Evolutionary conservation across 495 filamentous ascomycete genomes (phyloP).

Genomic region (Articulospora tetracladia): DNA sequence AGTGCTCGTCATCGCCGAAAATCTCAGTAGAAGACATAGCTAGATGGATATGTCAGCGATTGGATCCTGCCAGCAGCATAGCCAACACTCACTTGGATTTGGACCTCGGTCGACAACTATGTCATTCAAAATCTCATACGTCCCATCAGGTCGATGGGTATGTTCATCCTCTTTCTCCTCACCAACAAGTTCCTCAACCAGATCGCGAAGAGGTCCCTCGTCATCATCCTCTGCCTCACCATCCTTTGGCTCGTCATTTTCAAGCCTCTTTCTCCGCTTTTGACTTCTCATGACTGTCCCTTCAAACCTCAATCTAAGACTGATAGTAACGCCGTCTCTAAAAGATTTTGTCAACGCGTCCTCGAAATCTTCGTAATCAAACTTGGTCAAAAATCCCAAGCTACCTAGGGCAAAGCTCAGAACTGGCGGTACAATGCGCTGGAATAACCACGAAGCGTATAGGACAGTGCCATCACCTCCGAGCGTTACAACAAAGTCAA

Average conservation of each 20-base stretch:
- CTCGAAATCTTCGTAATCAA: constrained; percentile 76
- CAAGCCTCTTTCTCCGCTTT: constrained; percentile 28
- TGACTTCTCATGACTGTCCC: constrained; percentile 90
- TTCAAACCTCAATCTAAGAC: constrained; percentile 83
- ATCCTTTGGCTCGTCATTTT: neutral
- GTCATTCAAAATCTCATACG: constrained; percentile 90
- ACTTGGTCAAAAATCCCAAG: constrained; percentile 93
- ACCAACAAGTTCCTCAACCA: constrained; percentile 88
- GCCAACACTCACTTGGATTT: constrained; percentile 49
- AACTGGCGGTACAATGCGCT: constrained; percentile 92
- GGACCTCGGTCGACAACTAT: constrained; percentile 87
- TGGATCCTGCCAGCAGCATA: neutral
- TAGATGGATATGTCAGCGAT: constrained; percentile 29
- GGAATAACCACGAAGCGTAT: constrained; percentile 95
- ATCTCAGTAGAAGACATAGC: constrained; percentile 85
- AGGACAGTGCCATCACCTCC: constrained; percentile 97
- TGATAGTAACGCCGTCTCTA: constrained; percentile 82
- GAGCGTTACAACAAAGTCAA: constrained; percentile 90
- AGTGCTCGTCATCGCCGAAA: constrained; percentile 94
- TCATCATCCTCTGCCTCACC: constrained; percentile 28
- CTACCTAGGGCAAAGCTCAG: constrained; percentile 89
- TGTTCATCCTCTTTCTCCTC: constrained; percentile 74
- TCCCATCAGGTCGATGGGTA: constrained; percentile 76
- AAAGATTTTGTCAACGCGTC: constrained; percentile 70
- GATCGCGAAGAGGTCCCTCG: constrained; percentile 48